These are phyloP conservation scores for Termitomyces titanicus DNA, from an alignment of 768 basidiomycete genomes.

Conservation along the genomic window DNA sequence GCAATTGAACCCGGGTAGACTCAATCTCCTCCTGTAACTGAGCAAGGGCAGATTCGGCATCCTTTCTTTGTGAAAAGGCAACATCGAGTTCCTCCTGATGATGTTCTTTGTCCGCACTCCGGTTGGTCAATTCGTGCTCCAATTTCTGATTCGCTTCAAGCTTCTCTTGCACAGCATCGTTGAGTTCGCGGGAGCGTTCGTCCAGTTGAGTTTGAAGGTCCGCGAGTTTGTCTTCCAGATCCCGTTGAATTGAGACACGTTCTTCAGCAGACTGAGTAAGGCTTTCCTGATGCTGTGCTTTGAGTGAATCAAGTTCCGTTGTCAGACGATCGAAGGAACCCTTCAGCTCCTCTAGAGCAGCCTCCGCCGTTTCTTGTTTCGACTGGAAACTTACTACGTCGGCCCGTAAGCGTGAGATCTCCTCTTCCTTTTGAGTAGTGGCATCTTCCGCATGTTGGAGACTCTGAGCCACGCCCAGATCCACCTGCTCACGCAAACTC, in stretches of 20 bases:
- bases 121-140: conserved; percentile 32
- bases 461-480: conserved; percentile 18
- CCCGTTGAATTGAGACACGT: conserved; percentile 19
- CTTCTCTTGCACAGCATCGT: conserved; percentile 33
- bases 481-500: conserved; percentile 25
- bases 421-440: conserved; percentile 3
- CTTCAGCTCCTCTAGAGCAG: conserved; percentile 16
- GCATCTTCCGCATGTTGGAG: conserved; percentile 9
- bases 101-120: conserved; percentile 26
- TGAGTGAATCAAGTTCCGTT: conserved; percentile 18
- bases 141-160: conserved; percentile 35
- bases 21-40: conserved; percentile 34
- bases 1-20: conserved; percentile 35
- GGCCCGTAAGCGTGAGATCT: conserved; percentile 7
- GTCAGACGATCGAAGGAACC: conserved; percentile 9
- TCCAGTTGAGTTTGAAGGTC: conserved; percentile 33
- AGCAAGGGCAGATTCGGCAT: conserved; percentile 29
- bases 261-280: conserved; percentile 26
- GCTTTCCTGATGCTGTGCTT: conserved; percentile 26
- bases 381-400: conserved; percentile 10
- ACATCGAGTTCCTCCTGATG: conserved; percentile 29
- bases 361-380: conserved; percentile 4
- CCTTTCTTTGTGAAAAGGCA: conserved; percentile 21
- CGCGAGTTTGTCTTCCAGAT: conserved; percentile 31
- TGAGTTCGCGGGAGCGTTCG: conserved; percentile 32